Percentiles rank a stretch among this genome's conserved stretches.
phyloP scores from a whole-genome alignment of 1,284 basidiomycete species.

The Schizophyllum amplum region DNA sequence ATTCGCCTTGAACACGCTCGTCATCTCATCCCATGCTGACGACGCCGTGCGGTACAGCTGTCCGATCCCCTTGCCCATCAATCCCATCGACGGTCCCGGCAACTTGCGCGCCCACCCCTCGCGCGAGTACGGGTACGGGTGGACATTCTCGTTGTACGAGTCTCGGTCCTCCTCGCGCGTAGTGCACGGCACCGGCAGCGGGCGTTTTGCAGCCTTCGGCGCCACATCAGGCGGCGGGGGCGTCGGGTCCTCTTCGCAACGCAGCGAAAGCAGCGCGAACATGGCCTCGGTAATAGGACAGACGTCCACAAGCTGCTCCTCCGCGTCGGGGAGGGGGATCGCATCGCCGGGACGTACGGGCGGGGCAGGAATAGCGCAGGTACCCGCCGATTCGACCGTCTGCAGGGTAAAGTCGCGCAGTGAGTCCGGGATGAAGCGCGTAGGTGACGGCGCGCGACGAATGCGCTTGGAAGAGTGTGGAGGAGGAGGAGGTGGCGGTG shows the following conservation, averaged over 20 bases:
- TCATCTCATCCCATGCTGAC: not conserved
- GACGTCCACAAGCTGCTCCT: not conserved
- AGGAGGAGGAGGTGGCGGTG: constrained; percentile 8
- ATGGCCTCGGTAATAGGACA: not conserved
- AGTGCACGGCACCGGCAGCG: constrained; percentile 16
- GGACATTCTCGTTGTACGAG: constrained; percentile 53
- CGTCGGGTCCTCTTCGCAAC: not conserved
- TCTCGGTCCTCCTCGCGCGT: constrained; percentile 51
- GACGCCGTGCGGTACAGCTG: not conserved
- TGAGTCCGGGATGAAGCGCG: constrained; percentile 61
- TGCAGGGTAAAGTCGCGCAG: constrained; percentile 51
- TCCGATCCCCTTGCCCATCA: constrained; percentile 6
- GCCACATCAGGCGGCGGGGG: not conserved
- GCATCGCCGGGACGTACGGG: constrained; percentile 41
- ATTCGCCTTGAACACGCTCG: not conserved
- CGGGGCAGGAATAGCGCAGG: constrained; percentile 51
- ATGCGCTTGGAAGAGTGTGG: constrained; percentile 41
- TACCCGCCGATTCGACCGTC: constrained; percentile 37
- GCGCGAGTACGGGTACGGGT: constrained; percentile 53
- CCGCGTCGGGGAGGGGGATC: not conserved
- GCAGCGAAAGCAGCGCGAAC: not conserved
- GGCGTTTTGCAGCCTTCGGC: constrained; percentile 1
- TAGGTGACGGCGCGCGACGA: constrained; percentile 62
- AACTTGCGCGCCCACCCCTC: constrained; percentile 53
- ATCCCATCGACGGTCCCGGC: constrained; percentile 50